Base-by-base conservation (phyloP, 1,284 basidiomycete genomes). In the Naganishia cerealis region DNA sequence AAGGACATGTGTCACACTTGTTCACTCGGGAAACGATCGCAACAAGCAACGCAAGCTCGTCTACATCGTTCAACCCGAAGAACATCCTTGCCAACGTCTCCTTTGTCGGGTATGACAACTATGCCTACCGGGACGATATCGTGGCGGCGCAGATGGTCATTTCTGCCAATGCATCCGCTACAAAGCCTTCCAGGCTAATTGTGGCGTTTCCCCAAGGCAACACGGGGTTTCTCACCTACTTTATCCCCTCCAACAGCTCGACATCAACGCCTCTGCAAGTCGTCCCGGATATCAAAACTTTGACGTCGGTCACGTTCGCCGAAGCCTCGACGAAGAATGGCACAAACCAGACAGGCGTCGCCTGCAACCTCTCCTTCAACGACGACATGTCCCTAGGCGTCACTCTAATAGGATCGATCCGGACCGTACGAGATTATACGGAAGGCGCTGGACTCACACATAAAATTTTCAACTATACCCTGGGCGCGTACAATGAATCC, bases 391-490 rank as follows among this genome's bases (percentile, higher is more conserved):
- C 73, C 3, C 74, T 83, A 40, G 82, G 82, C 0, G 79, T 81
- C 2, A 81, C 82, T 0, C 70, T 83, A 21, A 76, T 83, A 50
- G 82, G 82, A 0, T 76, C 79, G 26, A 81, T 83, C 1, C 74
- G 82, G 24, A 82, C 82, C 0, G 75, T 83, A 68, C 77, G 82
- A 71, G 74, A 81, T 71, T 76, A 81, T 74, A 79, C 77, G 50
- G 79, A 81, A 67, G 73, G 76, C 43, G 69, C 70, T 10, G 74
- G 73, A 12, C 71, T 74, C 16, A 75, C 67, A 18, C 73, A 82
- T 73, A 69, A 75, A 56, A 78, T 82, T 65, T 83, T 84, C 79
- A 82, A 82, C 76, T 83, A 82, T 73, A 82, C 82, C 13, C 73
- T 83, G 38, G 78, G 78, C 9, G 69, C 73, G 12, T 76, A 76